phyloP scores from a whole-genome alignment of 768 basidiomycete genomes.

The Hortiboletus flavorubellus region DNA sequence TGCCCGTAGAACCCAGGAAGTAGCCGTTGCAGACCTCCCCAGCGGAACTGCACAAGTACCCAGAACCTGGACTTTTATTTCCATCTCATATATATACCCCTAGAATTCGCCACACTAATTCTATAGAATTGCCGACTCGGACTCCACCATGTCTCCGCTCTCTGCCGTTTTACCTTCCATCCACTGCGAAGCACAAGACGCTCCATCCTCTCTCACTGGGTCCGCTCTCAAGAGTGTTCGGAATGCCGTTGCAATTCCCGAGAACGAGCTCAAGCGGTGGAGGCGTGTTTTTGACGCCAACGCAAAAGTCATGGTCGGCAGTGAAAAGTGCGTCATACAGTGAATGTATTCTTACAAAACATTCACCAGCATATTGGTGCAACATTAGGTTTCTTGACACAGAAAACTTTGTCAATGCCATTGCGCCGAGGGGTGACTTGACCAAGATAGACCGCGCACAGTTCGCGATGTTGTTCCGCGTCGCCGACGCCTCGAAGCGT shows the following conservation, averaged over 20 bases:
- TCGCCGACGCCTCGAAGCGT: constrained; percentile 75
- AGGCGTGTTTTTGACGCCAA: constrained; percentile 81
- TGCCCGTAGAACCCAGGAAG: constrained; percentile 7
- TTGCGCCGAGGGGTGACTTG: constrained; percentile 84
- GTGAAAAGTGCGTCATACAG: constrained; percentile 67
- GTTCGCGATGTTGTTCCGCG: constrained; percentile 86
- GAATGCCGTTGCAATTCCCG: constrained; percentile 65
- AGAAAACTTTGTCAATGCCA: constrained; percentile 91
- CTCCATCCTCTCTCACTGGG: constrained; percentile 42
- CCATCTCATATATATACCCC: constrained; percentile 34
- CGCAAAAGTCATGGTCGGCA: constrained; percentile 66
- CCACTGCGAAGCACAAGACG: constrained; percentile 48
- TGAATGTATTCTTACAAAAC: constrained; percentile 19
- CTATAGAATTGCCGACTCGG: constrained; percentile 18
- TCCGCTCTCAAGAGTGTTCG: constrained; percentile 64
- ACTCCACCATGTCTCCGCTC: constrained; percentile 33
- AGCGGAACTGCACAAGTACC: constrained; percentile 19
- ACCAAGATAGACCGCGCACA: constrained; percentile 84
- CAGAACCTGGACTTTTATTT: constrained; percentile 13
- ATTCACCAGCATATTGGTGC: constrained; percentile 1
- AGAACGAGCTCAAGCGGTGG: constrained; percentile 87
- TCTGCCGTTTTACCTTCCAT: constrained; percentile 47
- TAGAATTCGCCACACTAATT: constrained; percentile 31
- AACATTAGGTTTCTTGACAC: constrained; percentile 73
- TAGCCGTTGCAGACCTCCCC: constrained; percentile 4